These are phyloP conservation scores for Cyclotella sp. DNA, from an alignment of 108 stramenopile species.

Conservation along the genomic window DNA sequence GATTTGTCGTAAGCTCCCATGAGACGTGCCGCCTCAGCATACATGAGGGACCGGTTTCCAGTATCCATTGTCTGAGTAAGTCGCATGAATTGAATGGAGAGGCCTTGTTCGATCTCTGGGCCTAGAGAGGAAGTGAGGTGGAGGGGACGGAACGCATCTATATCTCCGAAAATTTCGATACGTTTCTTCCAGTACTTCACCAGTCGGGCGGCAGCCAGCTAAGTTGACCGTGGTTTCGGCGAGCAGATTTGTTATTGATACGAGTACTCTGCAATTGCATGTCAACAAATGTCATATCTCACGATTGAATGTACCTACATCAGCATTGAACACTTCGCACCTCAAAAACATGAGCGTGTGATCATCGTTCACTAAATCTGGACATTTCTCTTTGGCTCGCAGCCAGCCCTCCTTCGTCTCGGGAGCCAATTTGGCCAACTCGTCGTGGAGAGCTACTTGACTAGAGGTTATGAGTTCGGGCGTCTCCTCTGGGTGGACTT, in stretches of 20 bases:
- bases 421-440: slow-evolving; percentile 30
- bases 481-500: slow-evolving; percentile 60
- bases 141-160: slow-evolving; percentile 54
- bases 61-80: background rate
- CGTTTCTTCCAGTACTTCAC: slow-evolving; percentile 63
- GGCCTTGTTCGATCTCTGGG: slow-evolving; percentile 11
- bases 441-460: slow-evolving; percentile 37
- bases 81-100: slow-evolving; percentile 6
- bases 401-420: slow-evolving; percentile 33
- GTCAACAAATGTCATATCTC: background rate
- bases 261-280: background rate
- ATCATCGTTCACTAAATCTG: slow-evolving; percentile 38
- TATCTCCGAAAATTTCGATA: slow-evolving; percentile 58
- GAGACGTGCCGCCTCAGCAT: background rate
- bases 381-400: slow-evolving; percentile 51
- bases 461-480: slow-evolving; percentile 48
- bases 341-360: slow-evolving; percentile 66
- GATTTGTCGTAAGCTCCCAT: slow-evolving; percentile 3
- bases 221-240: background rate
- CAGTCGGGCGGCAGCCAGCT: slow-evolving; percentile 51
- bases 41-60: background rate
- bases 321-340: slow-evolving; percentile 63
- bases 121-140: slow-evolving; percentile 7
- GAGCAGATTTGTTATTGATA: background rate
- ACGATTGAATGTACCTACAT: slow-evolving; percentile 33